Percentiles rank a stretch among this genome's conserved stretches.
Evolutionary conservation across 345 rosid species (phyloP).

Genomic region (Euphorbia pulcherrima): DNA sequence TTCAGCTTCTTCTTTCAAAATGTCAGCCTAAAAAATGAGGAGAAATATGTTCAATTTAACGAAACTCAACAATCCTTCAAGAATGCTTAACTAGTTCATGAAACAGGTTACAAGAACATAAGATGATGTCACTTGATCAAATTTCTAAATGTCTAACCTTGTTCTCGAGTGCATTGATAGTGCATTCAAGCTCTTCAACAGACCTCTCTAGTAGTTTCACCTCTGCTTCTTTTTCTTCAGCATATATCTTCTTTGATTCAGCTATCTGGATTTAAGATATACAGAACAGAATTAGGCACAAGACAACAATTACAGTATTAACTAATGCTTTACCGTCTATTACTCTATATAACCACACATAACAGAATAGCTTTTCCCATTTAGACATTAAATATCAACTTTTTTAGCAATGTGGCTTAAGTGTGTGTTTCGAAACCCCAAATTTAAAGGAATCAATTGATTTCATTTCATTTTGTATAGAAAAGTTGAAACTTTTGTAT

Average conservation of each 20-base stretch:
- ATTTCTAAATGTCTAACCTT: conserved; percentile 47
- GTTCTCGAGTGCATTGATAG: conserved; percentile 72
- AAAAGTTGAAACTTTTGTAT: no score
- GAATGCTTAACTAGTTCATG: conserved; percentile 53
- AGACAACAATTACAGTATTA: not conserved
- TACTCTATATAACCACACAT: not conserved
- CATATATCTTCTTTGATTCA: conserved; percentile 61
- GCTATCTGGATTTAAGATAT: conserved; percentile 46
- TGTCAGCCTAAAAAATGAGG: conserved; percentile 56
- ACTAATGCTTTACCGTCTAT: not conserved
- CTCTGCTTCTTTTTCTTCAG: conserved; percentile 83
- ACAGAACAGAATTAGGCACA: not conserved
- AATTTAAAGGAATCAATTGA: no score
- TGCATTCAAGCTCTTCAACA: conserved; percentile 82
- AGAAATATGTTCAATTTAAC: conserved; percentile 21
- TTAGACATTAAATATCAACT: no score
- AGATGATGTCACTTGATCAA: conserved; percentile 11
- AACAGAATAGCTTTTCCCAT: not conserved
- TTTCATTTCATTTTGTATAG: no score
- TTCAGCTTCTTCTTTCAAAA: conserved; percentile 90
- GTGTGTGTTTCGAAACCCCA: no score
- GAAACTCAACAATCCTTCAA: conserved; percentile 33
- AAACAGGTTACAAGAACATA: conserved; percentile 4
- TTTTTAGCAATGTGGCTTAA: no score
- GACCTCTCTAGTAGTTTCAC: conserved; percentile 83